Evolutionary conservation across 495 filamentous ascomycete genomes (phyloP), one percentile per base, ranked within the genome.

Genomic region (Daldinia caldariorum): DNA sequence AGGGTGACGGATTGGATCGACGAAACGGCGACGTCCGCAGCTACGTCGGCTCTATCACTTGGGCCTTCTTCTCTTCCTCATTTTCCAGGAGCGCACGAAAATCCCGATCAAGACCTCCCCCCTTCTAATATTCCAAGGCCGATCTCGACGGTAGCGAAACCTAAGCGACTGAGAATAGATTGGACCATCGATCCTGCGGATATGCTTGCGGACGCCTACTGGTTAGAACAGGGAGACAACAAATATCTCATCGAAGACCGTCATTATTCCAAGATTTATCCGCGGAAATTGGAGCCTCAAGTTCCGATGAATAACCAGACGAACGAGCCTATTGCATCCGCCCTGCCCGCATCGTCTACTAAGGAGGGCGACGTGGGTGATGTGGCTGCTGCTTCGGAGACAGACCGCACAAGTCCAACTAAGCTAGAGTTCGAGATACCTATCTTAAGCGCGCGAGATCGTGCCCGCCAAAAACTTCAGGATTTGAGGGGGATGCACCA

Each of bases 121-220:
- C 64, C 78, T 47, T 71, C 80, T 1, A 71, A 72, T 67, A 71
- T 78, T 7, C 75, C 75, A 12, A 71, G 76, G 47, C 69, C 76
- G 8, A 70, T 71, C 1, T 66, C 72, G 10, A 63, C 74, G 4
- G 18, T 71, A 31, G 69, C 77, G 38, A 90, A 90, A 61, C 77
- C 85, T 1, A 88, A 85, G 70, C 82, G 92, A 47, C 87, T 88
- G 7, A 85, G 89, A 37, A 85, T 90, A n/a, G 93, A 94, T 65
- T 97, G 94, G 94, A 83, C 82, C 3, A 87, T 91, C 9, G 86
- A 87, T 43, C 90, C 93, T 0, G 88, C 89, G 50, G 94, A 97
- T 69, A 85, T 96, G 72, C 79, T 97, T 20, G 92, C 93, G 1
- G 94, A 97, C 79, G 83, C 89, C 10, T 89, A 91, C 64, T 97